A percentile compares a stretch with the other conserved stretches of the same genome.
Evolutionary conservation across 2,329 filamentous ascomycete species (phyloP).

Genomic region (Pseudofabraea citricarpa): DNA sequence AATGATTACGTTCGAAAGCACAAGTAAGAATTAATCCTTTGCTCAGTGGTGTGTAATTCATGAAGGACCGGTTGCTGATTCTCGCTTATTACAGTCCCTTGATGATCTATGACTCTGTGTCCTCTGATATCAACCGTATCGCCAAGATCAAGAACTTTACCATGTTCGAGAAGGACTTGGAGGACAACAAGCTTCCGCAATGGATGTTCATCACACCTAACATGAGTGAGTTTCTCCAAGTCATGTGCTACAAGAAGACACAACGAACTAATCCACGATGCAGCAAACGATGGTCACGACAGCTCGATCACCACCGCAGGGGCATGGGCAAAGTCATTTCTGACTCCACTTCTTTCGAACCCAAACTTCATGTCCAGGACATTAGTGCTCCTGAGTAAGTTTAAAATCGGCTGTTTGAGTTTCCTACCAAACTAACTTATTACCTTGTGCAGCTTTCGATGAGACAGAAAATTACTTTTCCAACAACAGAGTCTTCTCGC

Average conservation of each 20-base stretch:
- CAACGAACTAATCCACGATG: neutral
- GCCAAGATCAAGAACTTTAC: constrained; percentile 70
- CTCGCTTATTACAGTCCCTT: constrained; percentile 33
- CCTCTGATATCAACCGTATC: constrained; percentile 52
- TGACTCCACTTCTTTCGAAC: constrained; percentile 66
- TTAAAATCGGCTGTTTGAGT: too few relatives aligned
- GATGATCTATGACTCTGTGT: constrained; percentile 60
- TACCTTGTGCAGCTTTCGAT: constrained; percentile 50
- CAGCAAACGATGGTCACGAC: constrained; percentile 70
- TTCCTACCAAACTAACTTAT: too few relatives aligned
- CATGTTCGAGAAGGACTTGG: constrained; percentile 64
- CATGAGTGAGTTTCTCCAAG: constrained; percentile 43
- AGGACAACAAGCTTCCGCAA: constrained; percentile 60
- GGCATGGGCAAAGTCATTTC: constrained; percentile 61
- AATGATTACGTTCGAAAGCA: constrained; percentile 82
- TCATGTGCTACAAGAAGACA: neutral
- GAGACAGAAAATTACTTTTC: constrained; percentile 64
- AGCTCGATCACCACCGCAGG: constrained; percentile 64
- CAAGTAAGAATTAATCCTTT: constrained; percentile 40
- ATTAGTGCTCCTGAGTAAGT: constrained; percentile 60
- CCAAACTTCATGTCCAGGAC: constrained; percentile 69
- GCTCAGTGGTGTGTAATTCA: neutral
- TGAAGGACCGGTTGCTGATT: too few relatives aligned
- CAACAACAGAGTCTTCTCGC: constrained; percentile 63
- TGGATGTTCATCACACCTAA: constrained; percentile 70